phyloP scores from a whole-genome alignment of 2,329 filamentous ascomycete species.

The Dactylella cylindrospora region DNA sequence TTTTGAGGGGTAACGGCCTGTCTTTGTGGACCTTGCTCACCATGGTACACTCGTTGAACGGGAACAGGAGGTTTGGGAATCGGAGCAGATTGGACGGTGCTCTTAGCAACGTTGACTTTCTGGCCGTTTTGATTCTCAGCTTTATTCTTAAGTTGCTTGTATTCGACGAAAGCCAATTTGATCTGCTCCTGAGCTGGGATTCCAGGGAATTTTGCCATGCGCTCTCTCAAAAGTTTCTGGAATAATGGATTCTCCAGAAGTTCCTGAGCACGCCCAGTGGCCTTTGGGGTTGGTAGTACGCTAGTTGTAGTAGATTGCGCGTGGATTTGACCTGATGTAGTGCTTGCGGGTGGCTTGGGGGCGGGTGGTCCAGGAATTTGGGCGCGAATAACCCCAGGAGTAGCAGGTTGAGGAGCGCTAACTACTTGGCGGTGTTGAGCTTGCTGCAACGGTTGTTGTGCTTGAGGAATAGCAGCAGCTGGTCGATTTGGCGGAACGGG shows the following conservation, averaged over 20 bases:
- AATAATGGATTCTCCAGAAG: conserved; percentile 31
- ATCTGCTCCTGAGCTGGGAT: conserved; percentile 32
- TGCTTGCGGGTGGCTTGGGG: background rate
- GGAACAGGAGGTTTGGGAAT: conserved; percentile 3
- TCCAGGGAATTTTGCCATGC: conserved; percentile 22
- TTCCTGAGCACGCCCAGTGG: conserved; percentile 23
- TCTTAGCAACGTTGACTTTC: conserved; percentile 9
- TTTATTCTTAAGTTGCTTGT: conserved; percentile 27
- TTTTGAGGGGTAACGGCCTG: background rate
- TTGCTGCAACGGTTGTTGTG: conserved; percentile 11
- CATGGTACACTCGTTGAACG: too few relatives aligned
- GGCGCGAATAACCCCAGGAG: background rate
- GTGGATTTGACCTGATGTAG: conserved; percentile 2
- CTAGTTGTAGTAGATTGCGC: background rate
- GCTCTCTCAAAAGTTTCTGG: conserved; percentile 24
- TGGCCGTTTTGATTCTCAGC: conserved; percentile 17
- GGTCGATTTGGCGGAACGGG: conserved; percentile 2
- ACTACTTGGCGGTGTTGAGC: too few relatives aligned
- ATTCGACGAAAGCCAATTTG: too few relatives aligned
- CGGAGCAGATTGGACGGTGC: conserved; percentile 1
- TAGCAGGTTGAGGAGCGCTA: conserved; percentile 7
- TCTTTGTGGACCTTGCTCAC: background rate
- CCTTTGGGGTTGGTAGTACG: conserved; percentile 4
- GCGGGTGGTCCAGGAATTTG: conserved; percentile 2
- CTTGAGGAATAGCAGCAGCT: conserved; percentile 1